Evolutionary conservation across 2,329 filamentous ascomycete species (phyloP).

Genomic region (Diaporthe sp.): DNA sequence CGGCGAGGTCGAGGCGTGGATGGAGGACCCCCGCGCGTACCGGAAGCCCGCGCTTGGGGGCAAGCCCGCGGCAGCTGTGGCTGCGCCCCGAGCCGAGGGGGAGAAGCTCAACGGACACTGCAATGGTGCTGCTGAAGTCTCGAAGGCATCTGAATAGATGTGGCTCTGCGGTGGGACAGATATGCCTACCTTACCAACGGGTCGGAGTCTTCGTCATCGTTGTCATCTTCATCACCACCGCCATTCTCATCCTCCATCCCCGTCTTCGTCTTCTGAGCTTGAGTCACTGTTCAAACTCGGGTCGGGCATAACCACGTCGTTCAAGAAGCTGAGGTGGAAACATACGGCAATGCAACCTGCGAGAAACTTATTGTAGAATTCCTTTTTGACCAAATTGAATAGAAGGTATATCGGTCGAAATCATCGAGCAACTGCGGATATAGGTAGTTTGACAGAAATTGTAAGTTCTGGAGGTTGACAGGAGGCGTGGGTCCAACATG

Average conservation of each 20-base stretch:
- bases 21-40: slow-evolving; percentile 34
- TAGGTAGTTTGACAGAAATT: background rate
- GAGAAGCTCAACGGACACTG: background rate
- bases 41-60: slow-evolving; percentile 20
- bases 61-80: background rate
- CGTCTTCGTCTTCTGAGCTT: slow-evolving; percentile 56
- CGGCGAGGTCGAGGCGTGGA: slow-evolving; percentile 30
- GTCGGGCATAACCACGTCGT: slow-evolving; percentile 81
- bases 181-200: background rate
- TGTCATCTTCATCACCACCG: background rate
- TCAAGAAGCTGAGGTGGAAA: slow-evolving; percentile 68
- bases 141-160: background rate
- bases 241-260: slow-evolving; percentile 27
- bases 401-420: background rate
- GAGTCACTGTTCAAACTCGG: slow-evolving; percentile 60
- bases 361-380: background rate
- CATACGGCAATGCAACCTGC: background rate
- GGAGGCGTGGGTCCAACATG: too few species aligned
- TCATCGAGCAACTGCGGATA: background rate
- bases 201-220: slow-evolving; percentile 17
- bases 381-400: background rate
- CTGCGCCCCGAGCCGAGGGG: background rate
- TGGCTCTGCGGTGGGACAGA: background rate
- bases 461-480: too few species aligned
- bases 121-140: background rate